A percentile compares a stretch with the other conserved stretches of the same genome.
phyloP scores from a whole-genome alignment of 495 filamentous ascomycete species.

The Penicillium mononematosum region DNA sequence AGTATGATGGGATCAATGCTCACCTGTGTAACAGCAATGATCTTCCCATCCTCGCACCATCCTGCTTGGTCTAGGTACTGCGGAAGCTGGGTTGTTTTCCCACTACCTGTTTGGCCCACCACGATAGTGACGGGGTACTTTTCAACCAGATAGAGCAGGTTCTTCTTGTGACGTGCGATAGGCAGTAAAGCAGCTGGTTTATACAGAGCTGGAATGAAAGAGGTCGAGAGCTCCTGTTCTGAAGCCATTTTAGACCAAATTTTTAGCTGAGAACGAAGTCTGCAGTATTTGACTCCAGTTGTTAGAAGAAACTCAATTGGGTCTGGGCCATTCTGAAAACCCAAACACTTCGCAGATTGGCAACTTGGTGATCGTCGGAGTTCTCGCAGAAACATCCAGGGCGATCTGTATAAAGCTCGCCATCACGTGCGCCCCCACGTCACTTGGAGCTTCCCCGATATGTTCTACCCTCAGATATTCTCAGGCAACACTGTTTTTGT shows the following conservation, averaged over 20 bases:
- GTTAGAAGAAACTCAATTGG: not conserved
- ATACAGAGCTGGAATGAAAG: slow-evolving; percentile 74
- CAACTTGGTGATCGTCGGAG: slow-evolving; percentile 9
- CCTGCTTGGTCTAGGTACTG: slow-evolving; percentile 86
- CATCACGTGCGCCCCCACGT: slow-evolving; percentile 42
- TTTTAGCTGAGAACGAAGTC: not conserved
- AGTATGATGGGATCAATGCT: slow-evolving; percentile 21
- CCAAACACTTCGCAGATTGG: not conserved
- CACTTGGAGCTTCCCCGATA: slow-evolving; percentile 40
- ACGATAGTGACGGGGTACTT: slow-evolving; percentile 79
- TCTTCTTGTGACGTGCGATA: slow-evolving; percentile 71
- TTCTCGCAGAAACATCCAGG: slow-evolving; percentile 7
- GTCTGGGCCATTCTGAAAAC: slow-evolving; percentile 7
- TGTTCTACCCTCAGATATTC: slow-evolving; percentile 23
- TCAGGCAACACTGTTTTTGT: slow-evolving; percentile 26
- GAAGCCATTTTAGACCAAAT: slow-evolving; percentile 35
- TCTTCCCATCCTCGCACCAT: slow-evolving; percentile 80
- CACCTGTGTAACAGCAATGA: slow-evolving; percentile 91
- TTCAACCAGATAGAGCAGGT: slow-evolving; percentile 73
- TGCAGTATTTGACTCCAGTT: not conserved
- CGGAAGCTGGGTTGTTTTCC: slow-evolving; percentile 87
- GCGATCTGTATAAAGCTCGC: slow-evolving; percentile 25
- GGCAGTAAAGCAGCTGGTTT: slow-evolving; percentile 75
- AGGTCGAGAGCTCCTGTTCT: slow-evolving; percentile 56
- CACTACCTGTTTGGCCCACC: slow-evolving; percentile 86